These are phyloP conservation scores for Sugiyamaella castrensis DNA, from an alignment of 1,139 yeast species.

Conservation along the genomic window DNA sequence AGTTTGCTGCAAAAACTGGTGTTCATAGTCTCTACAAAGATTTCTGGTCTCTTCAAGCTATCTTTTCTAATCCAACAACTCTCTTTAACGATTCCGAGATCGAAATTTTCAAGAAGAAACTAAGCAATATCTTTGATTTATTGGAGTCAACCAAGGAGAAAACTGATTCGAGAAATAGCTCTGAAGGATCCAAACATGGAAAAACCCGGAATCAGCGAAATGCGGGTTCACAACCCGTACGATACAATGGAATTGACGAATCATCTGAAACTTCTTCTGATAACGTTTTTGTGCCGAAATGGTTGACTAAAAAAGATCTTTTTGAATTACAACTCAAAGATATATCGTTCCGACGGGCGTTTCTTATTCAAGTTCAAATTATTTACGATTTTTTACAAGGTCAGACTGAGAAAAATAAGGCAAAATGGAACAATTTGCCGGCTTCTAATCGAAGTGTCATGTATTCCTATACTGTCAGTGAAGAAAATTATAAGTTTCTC, in stretches of 20 bases:
- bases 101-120: conserved; percentile 22
- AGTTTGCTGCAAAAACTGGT: background rate
- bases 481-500: conserved; percentile 23
- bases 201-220: conserved; percentile 1
- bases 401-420: conserved; percentile 24
- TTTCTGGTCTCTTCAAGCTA: conserved; percentile 34
- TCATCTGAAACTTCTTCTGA: conserved; percentile 8
- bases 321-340: conserved; percentile 39
- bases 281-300: conserved; percentile 35
- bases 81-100: conserved; percentile 22
- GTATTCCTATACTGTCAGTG: conserved; percentile 26
- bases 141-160: conserved; percentile 10
- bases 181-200: background rate
- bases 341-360: conserved; percentile 35
- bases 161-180: background rate
- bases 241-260: background rate
- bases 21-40: conserved; percentile 19
- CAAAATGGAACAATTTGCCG: conserved; percentile 19
- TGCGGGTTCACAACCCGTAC: background rate
- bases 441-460: conserved; percentile 32
- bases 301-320: conserved; percentile 37
- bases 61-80: conserved; percentile 30
- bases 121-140: conserved; percentile 19
- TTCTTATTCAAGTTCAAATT: conserved; percentile 34
- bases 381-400: conserved; percentile 33